A percentile compares a stretch with the other conserved stretches of the same genome.
Evolutionary conservation across 108 stramenopile species (phyloP).

Genomic region (Epithemia pelagica): DNA sequence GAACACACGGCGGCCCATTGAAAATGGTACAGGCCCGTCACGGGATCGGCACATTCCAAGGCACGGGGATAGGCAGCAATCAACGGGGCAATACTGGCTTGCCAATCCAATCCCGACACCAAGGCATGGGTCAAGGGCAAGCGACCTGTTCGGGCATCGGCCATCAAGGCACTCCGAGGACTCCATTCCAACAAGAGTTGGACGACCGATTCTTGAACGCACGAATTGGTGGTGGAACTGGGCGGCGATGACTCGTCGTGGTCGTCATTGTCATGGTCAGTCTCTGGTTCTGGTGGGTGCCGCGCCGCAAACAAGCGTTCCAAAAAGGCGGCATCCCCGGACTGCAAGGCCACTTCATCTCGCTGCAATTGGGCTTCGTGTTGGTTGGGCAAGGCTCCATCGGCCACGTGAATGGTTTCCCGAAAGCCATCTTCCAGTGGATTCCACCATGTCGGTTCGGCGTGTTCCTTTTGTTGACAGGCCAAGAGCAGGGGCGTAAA

Average conservation of each 20-base stretch:
- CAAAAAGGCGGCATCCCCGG: background rate
- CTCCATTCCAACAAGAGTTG: conserved; percentile 5
- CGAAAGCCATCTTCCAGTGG: conserved; percentile 8
- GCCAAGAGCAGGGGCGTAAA: conserved; percentile 3
- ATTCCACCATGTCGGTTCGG: conserved; percentile 5
- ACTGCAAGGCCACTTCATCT: background rate
- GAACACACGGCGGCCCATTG: conserved; percentile 30
- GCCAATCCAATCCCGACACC: background rate
- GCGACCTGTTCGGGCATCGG: background rate
- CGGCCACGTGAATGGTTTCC: background rate
- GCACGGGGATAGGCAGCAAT: conserved; percentile 5
- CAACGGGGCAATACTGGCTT: background rate
- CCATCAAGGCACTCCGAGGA: background rate
- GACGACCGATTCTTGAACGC: conserved; percentile 6
- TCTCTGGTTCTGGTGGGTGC: background rate
- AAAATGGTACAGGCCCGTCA: conserved; percentile 31
- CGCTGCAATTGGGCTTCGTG: background rate
- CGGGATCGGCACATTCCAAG: conserved; percentile 30
- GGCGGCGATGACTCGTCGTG: background rate
- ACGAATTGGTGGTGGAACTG: background rate
- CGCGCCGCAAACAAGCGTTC: background rate
- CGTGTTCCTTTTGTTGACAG: background rate
- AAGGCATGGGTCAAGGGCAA: conserved; percentile 1
- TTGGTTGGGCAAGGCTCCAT: background rate
- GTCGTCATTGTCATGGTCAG: background rate